Evolutionary conservation across 1,284 basidiomycete species (phyloP), one percentile per base, ranked within the genome.

Genomic region (Rhizopogon parksii): DNA sequence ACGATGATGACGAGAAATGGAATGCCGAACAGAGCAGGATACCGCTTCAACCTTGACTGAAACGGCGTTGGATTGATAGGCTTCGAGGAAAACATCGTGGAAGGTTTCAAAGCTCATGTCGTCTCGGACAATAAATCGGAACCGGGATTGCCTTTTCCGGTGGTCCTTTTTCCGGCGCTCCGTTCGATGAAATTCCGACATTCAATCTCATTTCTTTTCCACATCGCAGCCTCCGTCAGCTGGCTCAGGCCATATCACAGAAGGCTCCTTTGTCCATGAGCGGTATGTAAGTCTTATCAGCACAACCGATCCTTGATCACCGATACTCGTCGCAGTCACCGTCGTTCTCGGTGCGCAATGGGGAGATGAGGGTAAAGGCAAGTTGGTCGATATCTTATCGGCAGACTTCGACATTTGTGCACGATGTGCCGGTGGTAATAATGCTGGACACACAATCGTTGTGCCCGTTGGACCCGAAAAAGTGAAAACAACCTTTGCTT

Each of bases 391-490:
- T 70, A 87, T 96, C 66, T 77, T 96, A 59, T 80, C 91, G 42
- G 89, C 86, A 17, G 82, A 95, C 50, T 81, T 84, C 60, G 95
- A 99, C 68, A 72, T 99, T 64, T 98, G 95, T 65, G 95, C 95
- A 34, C 83, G 95, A 43, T 98, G 94, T 69, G 95, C 95, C 5
- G 95, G 95, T 25, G 96, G 95, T 15, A 98, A 98, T 76, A 99
- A 99, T 68, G 95, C 95, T 38, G 96, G 95, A 5, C 95, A 99
- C 71, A 99, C 96, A 32, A 97, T 99, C 68, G 89, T 99, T 57
- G 91, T 88, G 36, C 85, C 89, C 42, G 75, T 79, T 59, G 83
- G 72, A 51, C 78, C 76, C 62, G 83, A 80, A 66, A 83, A 74
- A 52, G 69, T 83, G 56, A 82, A 83, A 68, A 92, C 82, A 60